phyloP scores from a whole-genome alignment of 1,284 basidiomycete genomes.

The Pseudozyma hubeiensis region DNA sequence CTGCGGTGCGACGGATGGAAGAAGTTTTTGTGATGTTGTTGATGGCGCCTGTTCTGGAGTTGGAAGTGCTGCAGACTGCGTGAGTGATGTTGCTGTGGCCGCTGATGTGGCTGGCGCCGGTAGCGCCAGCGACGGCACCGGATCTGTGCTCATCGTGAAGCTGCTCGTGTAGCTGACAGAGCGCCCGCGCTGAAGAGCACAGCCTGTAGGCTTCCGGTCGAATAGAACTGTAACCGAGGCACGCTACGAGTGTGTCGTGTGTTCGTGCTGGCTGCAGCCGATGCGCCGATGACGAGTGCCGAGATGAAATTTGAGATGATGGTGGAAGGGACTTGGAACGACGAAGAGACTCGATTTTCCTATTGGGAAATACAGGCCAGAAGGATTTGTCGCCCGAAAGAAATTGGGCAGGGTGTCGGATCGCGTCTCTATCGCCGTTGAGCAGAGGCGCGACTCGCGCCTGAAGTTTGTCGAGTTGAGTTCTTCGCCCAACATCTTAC shows the following conservation, averaged over 20 bases:
- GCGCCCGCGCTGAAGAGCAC: not conserved
- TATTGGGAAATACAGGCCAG: constrained; percentile 4
- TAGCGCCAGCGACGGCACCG: constrained; percentile 28
- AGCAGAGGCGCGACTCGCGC: constrained; percentile 5
- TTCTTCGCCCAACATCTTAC: no score
- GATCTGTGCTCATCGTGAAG: constrained; percentile 26
- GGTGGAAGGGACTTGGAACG: constrained; percentile 26
- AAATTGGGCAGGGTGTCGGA: not conserved
- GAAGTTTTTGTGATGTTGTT: constrained; percentile 17
- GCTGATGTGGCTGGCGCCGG: constrained; percentile 24
- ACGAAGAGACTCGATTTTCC: constrained; percentile 11
- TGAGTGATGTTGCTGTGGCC: not conserved
- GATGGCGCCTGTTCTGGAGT: constrained; percentile 17
- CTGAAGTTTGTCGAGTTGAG: no score
- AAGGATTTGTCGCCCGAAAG: constrained; percentile 29
- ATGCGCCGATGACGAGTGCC: not conserved
- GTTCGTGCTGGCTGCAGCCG: not conserved
- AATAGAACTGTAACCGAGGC: not conserved
- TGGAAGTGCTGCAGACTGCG: not conserved
- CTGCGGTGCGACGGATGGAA: constrained; percentile 8
- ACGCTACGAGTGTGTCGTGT: not conserved
- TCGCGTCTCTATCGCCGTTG: not conserved
- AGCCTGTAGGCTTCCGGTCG: no score
- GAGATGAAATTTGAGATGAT: not conserved
- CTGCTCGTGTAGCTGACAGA: constrained; percentile 1